Conservation (phyloP, 1,284 basidiomycete genomes). For the Omphalotus olearius region DNA sequence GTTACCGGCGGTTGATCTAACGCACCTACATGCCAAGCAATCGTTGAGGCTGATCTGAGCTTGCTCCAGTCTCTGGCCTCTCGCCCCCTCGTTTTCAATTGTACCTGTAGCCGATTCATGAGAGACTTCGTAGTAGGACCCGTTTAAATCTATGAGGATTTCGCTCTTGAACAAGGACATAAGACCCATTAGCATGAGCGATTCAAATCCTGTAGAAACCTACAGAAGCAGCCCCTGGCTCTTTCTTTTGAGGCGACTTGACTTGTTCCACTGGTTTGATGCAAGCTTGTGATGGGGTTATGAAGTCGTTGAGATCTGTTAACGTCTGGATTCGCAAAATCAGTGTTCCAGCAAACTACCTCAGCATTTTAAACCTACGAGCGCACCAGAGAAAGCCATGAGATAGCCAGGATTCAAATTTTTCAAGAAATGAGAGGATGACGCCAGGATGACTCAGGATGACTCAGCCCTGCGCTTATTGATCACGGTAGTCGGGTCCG, state of each 20-base stretch:
- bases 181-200: neutral
- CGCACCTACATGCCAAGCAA: constrained; percentile 86
- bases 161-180: constrained; percentile 57
- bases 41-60: constrained; percentile 96
- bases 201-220: constrained; percentile 19
- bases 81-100: constrained; percentile 18
- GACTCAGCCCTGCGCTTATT: neutral
- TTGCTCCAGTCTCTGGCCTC: constrained; percentile 69
- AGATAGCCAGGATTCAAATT: constrained; percentile 2
- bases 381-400: constrained; percentile 90
- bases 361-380: constrained; percentile 47
- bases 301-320: constrained; percentile 97
- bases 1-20: constrained; percentile 8
- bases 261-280: constrained; percentile 90
- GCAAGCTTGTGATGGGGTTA: constrained; percentile 95
- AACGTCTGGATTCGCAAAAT: constrained; percentile 52
- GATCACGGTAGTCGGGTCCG: neutral
- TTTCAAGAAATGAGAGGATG: no score
- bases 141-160: constrained; percentile 80
- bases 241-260: constrained; percentile 36
- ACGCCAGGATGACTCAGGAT: neutral
- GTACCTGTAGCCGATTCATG: constrained; percentile 21
- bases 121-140: constrained; percentile 76
- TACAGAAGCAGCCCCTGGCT: constrained; percentile 59
- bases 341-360: constrained; percentile 1